Conservation (phyloP, 768 basidiomycete species). For the Kwoniella dendrophila region DNA sequence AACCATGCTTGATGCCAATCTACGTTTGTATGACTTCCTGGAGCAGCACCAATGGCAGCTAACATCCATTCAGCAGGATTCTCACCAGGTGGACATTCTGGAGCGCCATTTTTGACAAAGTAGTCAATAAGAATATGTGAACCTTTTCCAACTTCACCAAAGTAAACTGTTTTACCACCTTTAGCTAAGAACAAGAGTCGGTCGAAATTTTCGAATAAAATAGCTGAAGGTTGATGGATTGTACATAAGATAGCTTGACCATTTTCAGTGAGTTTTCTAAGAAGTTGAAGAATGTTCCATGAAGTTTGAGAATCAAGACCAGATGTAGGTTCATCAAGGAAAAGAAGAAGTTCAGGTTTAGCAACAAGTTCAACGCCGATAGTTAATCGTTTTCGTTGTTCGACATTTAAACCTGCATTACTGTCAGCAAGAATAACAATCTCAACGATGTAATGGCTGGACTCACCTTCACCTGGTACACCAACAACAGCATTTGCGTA, state of each 20-base stretch:
- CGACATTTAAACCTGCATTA: constrained; percentile 55
- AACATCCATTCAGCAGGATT: constrained; percentile 67
- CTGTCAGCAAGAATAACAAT: too few relatives aligned
- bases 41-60: constrained; percentile 78
- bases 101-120: constrained; percentile 73
- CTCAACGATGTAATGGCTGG: not conserved
- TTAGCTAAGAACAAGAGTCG: constrained; percentile 62
- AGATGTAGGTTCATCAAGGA: constrained; percentile 61
- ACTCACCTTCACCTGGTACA: constrained; percentile 54
- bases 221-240: constrained; percentile 65
- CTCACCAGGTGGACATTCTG: constrained; percentile 68
- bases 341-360: constrained; percentile 58
- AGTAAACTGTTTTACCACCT: constrained; percentile 92
- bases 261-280: constrained; percentile 57
- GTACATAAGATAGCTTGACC: constrained; percentile 59
- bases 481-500: constrained; percentile 55
- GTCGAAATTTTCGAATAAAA: constrained; percentile 84
- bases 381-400: constrained; percentile 41
- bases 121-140: constrained; percentile 71
- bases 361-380: constrained; percentile 58
- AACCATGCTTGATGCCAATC: constrained; percentile 71
- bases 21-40: constrained; percentile 63
- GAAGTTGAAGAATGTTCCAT: constrained; percentile 70
- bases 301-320: constrained; percentile 76
- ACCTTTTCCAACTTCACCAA: constrained; percentile 80